Base-by-base conservation (phyloP, 202 grass and related monocot genomes). In the Setaria italica region DNA sequence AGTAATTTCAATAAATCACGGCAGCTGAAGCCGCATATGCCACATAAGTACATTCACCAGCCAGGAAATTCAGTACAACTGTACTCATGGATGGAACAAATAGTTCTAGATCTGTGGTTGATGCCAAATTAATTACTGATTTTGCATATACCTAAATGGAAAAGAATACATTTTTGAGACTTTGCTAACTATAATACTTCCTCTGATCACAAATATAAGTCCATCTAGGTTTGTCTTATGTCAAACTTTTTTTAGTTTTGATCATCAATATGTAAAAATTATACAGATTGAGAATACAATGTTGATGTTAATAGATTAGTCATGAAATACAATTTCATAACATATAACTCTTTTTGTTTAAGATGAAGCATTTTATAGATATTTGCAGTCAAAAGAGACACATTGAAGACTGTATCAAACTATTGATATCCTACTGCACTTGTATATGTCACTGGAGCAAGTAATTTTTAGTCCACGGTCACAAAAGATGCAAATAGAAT, bases 1-100 rank as follows among this genome's bases (percentile, higher is more conserved):
- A 81, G 62, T 80, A 77, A 75, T 95, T 74, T 62, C 60, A 58
- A 65, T 64, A 85, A 73, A 78, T 17, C n/a, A 59, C 17, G 33
- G 74, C 33, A 86, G 50, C 75, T 77, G 10, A 32, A 81, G 62
- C 70, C 10, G 37, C 70, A 81, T 17, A 71, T 46, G 45, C 34
- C 64, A 46, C 41, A 78, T 50, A 79, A 69, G 55, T 72, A 59
- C 25, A 68, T 2, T 49, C 10, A 20, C 53, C 16, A 48, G 39
- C 51, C 25, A 80, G 57, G 82, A n/a, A 75, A 76, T 85, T 89
- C 16, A 4, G 29, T 67, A 21, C 6, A 58, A 57, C 11, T 79
- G 37, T 74, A 80, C 15, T 70, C 54, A 33, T 39, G 50, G 49
- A 41, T 80, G 54, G 70, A 80, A 67, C 14, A 88, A 78, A 85